Percentiles rank a stretch among this genome's conserved stretches.
Conservation (phyloP, 495 filamentous ascomycete genomes). For the Rhypophila decipiens region DNA sequence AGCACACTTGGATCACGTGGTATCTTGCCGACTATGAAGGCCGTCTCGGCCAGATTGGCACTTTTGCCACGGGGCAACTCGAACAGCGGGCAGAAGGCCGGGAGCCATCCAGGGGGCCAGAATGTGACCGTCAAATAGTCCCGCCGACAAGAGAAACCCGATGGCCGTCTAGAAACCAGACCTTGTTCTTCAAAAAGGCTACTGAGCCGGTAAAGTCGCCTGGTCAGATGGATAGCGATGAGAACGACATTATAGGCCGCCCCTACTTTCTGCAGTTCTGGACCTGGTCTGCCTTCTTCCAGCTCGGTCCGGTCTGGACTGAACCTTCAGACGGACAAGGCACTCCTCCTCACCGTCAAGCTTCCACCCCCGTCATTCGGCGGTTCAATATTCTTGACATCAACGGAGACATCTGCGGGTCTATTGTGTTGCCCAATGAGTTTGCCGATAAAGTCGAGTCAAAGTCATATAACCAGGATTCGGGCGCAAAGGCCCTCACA, state of each 20-base stretch:
- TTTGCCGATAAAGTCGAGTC: neutral
- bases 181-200: neutral
- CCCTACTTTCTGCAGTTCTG: slow-evolving; percentile 4
- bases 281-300: slow-evolving; percentile 4
- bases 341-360: neutral
- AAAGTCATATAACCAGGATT: neutral
- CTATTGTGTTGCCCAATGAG: slow-evolving; percentile 1
- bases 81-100: neutral
- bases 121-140: too few relatives aligned
- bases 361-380: neutral
- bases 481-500: neutral
- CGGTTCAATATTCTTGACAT: slow-evolving; percentile 1
- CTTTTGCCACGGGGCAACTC: neutral
- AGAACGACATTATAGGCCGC: neutral
- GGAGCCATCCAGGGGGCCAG: neutral
- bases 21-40: neutral
- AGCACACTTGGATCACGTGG: slow-evolving; percentile 5
- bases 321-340: neutral
- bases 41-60: neutral
- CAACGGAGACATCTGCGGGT: slow-evolving; percentile 2
- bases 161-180: neutral
- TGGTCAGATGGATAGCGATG: neutral
- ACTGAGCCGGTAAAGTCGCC: neutral
- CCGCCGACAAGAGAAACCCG: neutral
- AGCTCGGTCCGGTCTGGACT: neutral